Percentiles rank a stretch among this genome's conserved stretches.
Evolutionary conservation across 768 basidiomycete genomes (phyloP).

Genomic region (Mycena chlorophos): DNA sequence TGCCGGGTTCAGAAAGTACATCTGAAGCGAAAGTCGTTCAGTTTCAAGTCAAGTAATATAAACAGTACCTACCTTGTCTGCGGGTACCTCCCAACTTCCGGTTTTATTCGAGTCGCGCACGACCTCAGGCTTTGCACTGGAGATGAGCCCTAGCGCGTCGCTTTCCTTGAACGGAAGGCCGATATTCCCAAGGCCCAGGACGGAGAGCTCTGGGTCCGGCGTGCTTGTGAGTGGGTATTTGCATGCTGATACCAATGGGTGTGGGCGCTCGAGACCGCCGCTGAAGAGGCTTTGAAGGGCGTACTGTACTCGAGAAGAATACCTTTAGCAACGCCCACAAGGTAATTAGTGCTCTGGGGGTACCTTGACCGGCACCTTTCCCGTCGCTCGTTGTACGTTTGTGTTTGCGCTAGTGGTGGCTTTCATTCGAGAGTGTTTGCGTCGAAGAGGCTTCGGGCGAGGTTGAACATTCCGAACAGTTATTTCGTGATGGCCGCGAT

Average conservation of each 20-base stretch:
- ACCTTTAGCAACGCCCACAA: background rate
- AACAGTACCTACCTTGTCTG: background rate
- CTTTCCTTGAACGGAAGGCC: background rate
- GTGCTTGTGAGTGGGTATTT: background rate
- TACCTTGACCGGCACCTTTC: background rate
- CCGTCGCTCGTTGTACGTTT: too few species aligned
- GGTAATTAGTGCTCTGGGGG: background rate
- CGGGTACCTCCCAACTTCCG: background rate
- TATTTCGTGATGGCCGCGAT: background rate
- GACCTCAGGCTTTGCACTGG: background rate
- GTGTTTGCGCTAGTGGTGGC: too few species aligned
- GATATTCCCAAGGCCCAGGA: background rate
- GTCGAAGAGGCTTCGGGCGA: background rate
- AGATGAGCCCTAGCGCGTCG: slow-evolving; percentile 3
- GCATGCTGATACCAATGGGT: background rate
- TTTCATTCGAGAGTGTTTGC: background rate
- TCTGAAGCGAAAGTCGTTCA: background rate
- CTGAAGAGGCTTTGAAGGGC: background rate
- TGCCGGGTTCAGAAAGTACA: background rate
- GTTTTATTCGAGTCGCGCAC: background rate
- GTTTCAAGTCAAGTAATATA: background rate
- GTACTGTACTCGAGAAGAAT: background rate
- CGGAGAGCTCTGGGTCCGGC: background rate
- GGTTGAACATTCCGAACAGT: background rate
- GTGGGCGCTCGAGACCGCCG: background rate